Conservation (phyloP, 768 basidiomycete genomes). For the Trichaptum fuscoviolaceum region DNA sequence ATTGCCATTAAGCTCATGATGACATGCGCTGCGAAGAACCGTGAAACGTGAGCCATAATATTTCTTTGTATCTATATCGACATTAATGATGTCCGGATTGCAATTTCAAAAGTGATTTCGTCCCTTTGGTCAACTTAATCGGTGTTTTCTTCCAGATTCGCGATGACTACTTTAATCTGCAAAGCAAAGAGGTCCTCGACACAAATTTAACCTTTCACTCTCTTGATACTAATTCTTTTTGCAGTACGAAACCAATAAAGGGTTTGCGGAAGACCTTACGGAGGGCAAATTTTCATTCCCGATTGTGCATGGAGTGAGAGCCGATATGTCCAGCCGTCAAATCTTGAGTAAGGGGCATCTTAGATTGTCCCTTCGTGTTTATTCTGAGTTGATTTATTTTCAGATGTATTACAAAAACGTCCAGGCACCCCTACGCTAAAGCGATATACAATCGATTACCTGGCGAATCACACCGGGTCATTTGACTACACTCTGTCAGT, state of each 20-base stretch:
- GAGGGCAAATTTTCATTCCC: slow-evolving; percentile 99
- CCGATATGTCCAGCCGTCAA: slow-evolving; percentile 70
- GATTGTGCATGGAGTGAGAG: slow-evolving; percentile 84
- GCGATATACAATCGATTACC: slow-evolving; percentile 70
- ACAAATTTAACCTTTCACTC: background rate
- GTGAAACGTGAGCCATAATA: slow-evolving; percentile 42
- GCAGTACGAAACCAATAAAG: slow-evolving; percentile 80
- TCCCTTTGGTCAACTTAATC: slow-evolving; percentile 52
- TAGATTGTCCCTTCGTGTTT: background rate
- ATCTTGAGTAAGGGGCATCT: slow-evolving; percentile 62
- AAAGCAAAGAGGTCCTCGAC: background rate
- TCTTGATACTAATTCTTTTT: background rate
- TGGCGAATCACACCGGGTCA: slow-evolving; percentile 69
- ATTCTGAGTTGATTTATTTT: background rate
- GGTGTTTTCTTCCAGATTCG: slow-evolving; percentile 56
- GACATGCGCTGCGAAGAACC: slow-evolving; percentile 69
- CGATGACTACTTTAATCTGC: slow-evolving; percentile 39
- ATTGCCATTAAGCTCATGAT: slow-evolving; percentile 96
- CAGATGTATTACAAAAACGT: slow-evolving; percentile 87
- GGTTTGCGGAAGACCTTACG: slow-evolving; percentile 89
- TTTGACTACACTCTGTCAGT: slow-evolving; percentile 84
- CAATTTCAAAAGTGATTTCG: slow-evolving; percentile 37
- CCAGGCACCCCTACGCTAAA: slow-evolving; percentile 81
- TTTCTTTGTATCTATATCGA: background rate
- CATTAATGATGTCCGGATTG: background rate